Conservation (phyloP, 2,329 filamentous ascomycete genomes). For the Hymenoscyphus albidus region DNA sequence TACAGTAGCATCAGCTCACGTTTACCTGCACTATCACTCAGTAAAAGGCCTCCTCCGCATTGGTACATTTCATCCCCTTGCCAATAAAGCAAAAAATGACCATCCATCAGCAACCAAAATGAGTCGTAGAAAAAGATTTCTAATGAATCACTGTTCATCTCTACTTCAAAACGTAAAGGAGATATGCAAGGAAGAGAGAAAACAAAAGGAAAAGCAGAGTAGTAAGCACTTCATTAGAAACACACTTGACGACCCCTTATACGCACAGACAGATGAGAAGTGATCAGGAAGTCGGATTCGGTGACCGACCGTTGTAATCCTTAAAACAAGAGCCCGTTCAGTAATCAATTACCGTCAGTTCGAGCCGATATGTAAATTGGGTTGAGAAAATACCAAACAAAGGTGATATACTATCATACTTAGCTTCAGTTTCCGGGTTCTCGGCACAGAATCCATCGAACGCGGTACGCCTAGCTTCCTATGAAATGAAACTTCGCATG, state of each 20-base stretch:
- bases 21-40: neutral
- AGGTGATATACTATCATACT: too few species aligned
- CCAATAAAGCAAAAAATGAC: neutral
- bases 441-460: too few species aligned
- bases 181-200: neutral
- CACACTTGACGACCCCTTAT: neutral
- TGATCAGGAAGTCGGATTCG: neutral
- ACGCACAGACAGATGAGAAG: conserved; percentile 1
- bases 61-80: neutral
- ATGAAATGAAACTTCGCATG: too few species aligned
- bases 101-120: neutral
- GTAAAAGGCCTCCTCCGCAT: neutral
- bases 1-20: neutral
- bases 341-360: too few species aligned
- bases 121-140: neutral
- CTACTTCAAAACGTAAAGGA: neutral
- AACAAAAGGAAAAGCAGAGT: neutral
- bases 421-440: too few species aligned
- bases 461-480: too few species aligned
- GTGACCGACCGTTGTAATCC: too few species aligned
- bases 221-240: neutral
- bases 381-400: too few species aligned
- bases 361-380: too few species aligned
- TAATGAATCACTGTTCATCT: neutral
- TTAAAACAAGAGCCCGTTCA: too few species aligned